phyloP scores from a whole-genome alignment of 148 eudicot species.

The Hydrangea macrophylla region DNA sequence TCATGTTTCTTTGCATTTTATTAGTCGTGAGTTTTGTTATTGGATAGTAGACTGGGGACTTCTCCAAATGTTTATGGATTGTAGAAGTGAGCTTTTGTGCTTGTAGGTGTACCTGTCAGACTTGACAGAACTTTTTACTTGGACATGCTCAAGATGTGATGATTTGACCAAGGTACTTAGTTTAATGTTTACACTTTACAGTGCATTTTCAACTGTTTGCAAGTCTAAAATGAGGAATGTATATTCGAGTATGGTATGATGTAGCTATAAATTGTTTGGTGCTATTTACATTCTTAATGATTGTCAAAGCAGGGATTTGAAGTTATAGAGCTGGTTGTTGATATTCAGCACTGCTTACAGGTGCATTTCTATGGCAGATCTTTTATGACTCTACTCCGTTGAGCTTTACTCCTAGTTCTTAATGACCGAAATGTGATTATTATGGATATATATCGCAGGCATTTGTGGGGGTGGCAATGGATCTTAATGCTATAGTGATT shows the following conservation, averaged over 20 bases:
- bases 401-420: not conserved
- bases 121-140: conserved; percentile 73
- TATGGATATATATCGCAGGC: conserved; percentile 49
- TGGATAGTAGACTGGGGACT: not conserved
- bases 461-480: conserved; percentile 82
- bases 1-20: not conserved
- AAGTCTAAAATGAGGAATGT: not conserved
- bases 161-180: conserved; percentile 61
- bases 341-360: conserved; percentile 84
- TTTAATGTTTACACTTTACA: not conserved
- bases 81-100: not conserved
- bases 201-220: not conserved
- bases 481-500: conserved; percentile 79
- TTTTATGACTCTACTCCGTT: not conserved
- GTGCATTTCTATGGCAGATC: conserved; percentile 23
- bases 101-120: conserved; percentile 89
- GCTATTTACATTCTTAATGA: not conserved
- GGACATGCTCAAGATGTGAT: conserved; percentile 94
- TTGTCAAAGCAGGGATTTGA: conserved; percentile 70
- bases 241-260: not conserved
- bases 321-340: conserved; percentile 82
- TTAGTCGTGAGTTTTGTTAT: not conserved
- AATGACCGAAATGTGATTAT: not conserved
- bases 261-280: conserved; percentile 1
- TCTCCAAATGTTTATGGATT: conserved; percentile 7